Conservation (phyloP, 192 early-diverging fungal species). For the Thamnidium elegans region DNA sequence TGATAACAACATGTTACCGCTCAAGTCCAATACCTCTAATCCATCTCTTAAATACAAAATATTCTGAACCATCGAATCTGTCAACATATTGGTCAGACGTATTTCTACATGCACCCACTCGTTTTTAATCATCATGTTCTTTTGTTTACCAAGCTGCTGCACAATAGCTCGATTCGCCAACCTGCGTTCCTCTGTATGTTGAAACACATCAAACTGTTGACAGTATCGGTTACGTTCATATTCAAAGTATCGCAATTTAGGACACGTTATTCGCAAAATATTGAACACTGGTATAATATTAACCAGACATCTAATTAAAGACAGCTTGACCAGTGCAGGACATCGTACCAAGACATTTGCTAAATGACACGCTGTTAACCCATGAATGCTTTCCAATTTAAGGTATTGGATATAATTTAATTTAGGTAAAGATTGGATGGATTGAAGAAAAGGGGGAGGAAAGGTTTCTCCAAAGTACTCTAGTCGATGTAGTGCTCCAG, state of each 20-base stretch:
- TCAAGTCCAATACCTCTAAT: not conserved
- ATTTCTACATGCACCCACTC: not conserved
- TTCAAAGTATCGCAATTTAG: slow-evolving; percentile 3
- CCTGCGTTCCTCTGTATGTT: not conserved
- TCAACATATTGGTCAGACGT: not conserved
- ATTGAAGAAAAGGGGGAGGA: not conserved
- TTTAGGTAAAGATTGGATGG: not conserved
- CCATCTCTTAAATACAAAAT: not conserved
- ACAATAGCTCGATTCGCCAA: too few relatives aligned
- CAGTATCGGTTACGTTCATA: slow-evolving; percentile 20
- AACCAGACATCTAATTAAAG: slow-evolving; percentile 6
- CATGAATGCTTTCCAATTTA: slow-evolving; percentile 18
- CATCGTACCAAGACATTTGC: slow-evolving; percentile 2
- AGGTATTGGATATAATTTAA: not conserved
- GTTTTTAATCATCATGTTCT: not conserved
- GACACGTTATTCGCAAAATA: slow-evolving; percentile 3
- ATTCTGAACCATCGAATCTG: not conserved
- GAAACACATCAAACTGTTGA: not conserved
- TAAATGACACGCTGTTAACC: slow-evolving; percentile 6
- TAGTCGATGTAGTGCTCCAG: not conserved
- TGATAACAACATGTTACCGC: not conserved
- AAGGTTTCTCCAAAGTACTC: not conserved
- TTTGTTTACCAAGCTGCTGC: not conserved
- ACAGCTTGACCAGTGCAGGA: not conserved
- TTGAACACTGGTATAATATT: slow-evolving; percentile 20